These are phyloP conservation scores for Ophiostoma tasmaniense DNA, from an alignment of 2,329 filamentous ascomycete genomes.

Conservation along the genomic window DNA sequence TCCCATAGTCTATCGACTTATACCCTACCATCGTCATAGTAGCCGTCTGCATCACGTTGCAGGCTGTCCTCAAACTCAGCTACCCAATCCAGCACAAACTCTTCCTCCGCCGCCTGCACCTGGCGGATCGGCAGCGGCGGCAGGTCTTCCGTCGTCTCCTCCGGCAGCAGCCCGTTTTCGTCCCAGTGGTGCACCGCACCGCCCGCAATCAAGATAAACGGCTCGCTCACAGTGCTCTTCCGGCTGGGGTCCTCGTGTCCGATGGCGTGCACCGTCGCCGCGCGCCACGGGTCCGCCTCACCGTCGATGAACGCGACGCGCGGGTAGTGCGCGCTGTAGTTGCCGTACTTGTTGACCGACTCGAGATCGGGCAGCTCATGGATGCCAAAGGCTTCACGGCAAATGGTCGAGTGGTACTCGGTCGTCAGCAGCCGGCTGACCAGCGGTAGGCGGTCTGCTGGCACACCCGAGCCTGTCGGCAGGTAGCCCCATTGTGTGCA, in stretches of 20 bases:
- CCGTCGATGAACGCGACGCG: slow-evolving; percentile 73
- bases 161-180: slow-evolving; percentile 57
- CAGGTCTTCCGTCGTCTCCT: slow-evolving; percentile 41
- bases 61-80: slow-evolving; percentile 15
- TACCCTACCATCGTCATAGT: neutral
- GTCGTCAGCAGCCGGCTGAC: slow-evolving; percentile 63
- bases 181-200: slow-evolving; percentile 73
- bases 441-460: slow-evolving; percentile 54
- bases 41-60: neutral
- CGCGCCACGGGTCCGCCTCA: slow-evolving; percentile 70
- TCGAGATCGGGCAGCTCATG: slow-evolving; percentile 52
- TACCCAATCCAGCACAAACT: slow-evolving; percentile 21
- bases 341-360: slow-evolving; percentile 68
- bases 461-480: slow-evolving; percentile 62
- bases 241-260: slow-evolving; percentile 47
- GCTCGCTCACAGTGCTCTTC: slow-evolving; percentile 54
- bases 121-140: slow-evolving; percentile 17
- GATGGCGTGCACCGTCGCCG: slow-evolving; percentile 62
- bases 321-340: slow-evolving; percentile 61
- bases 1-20: neutral
- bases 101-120: slow-evolving; percentile 19
- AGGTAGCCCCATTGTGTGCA: slow-evolving; percentile 69
- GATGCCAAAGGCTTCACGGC: slow-evolving; percentile 62
- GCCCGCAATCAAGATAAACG: slow-evolving; percentile 63
- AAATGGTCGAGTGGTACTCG: slow-evolving; percentile 53